Percentiles rank a stretch among this genome's conserved stretches.
Conservation (phyloP, 345 rosid genomes). For the Gossypium bickii region DNA sequence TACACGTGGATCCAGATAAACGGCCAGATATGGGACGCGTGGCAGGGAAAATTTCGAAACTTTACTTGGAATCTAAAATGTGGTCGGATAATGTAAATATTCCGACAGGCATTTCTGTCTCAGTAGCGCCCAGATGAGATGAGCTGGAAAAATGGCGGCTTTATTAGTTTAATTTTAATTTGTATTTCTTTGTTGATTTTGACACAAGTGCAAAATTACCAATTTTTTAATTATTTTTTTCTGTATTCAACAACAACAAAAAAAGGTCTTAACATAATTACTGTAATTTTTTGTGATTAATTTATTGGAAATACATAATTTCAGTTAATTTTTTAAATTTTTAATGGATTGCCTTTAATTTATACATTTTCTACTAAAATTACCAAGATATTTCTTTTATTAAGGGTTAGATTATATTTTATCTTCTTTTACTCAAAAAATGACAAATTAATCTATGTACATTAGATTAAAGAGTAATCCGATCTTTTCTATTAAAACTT, state of each 20-base stretch:
- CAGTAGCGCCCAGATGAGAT: constrained; percentile 65
- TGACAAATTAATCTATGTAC: rapidly evolving
- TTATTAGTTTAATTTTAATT: neutral
- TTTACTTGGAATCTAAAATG: constrained; percentile 48
- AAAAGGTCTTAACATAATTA: neutral
- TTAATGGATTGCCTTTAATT: neutral
- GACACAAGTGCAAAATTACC: neutral
- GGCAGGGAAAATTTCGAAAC: constrained; percentile 65
- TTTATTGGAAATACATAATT: neutral
- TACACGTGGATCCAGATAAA: constrained; percentile 49
- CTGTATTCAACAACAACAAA: neutral
- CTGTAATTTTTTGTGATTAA: neutral
- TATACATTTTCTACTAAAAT: no score
- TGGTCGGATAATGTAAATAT: constrained; percentile 52
- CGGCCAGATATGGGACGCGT: constrained; percentile 91
- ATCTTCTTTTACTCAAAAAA: no score
- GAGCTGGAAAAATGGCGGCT: constrained; percentile 16
- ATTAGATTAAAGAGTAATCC: no score
- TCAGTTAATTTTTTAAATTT: neutral
- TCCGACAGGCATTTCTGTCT: constrained; percentile 57
- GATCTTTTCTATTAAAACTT: no score
- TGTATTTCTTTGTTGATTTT: constrained; percentile 3
- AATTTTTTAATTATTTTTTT: neutral
- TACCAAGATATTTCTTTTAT: no score
- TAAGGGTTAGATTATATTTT: no score